Evolutionary conservation across 192 early-diverging fungal species (phyloP).

Genomic region (Entomortierella parvispora): DNA sequence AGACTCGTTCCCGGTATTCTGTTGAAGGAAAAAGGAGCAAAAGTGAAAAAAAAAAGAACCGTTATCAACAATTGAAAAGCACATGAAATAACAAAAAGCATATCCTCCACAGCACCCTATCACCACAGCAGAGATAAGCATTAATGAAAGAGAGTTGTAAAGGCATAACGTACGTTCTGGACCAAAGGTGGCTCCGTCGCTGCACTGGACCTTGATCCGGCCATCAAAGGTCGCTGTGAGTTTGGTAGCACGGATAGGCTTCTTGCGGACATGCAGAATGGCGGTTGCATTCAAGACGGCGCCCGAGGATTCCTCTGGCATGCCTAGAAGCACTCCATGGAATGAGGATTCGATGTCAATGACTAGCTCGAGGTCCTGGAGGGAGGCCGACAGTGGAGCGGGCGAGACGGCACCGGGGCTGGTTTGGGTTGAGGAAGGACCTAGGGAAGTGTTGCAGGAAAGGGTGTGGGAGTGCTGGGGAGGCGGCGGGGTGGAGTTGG

Average conservation of each 20-base stretch:
- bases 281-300: constrained; percentile 47
- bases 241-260: constrained; percentile 39
- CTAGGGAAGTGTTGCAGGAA: background rate
- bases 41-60: background rate
- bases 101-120: background rate
- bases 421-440: constrained; percentile 2
- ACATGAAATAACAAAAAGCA: constrained; percentile 4
- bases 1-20: constrained; percentile 50
- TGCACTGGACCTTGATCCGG: constrained; percentile 50
- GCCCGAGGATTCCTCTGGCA: constrained; percentile 42
- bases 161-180: constrained; percentile 30
- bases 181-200: constrained; percentile 47
- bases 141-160: background rate
- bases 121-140: background rate
- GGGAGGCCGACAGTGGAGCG: background rate
- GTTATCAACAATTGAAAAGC: background rate
- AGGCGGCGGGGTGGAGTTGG: background rate
- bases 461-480: background rate
- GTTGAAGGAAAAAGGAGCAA: background rate
- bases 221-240: constrained; percentile 48
- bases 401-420: constrained; percentile 7
- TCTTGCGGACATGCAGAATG: constrained; percentile 50
- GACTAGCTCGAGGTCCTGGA: constrained; percentile 34
- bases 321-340: constrained; percentile 40
- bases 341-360: constrained; percentile 50